Percentiles rank a stretch among this genome's conserved stretches.
Evolutionary conservation across 495 filamentous ascomycete genomes (phyloP).

Genomic region (Endocarpon pusillum): DNA sequence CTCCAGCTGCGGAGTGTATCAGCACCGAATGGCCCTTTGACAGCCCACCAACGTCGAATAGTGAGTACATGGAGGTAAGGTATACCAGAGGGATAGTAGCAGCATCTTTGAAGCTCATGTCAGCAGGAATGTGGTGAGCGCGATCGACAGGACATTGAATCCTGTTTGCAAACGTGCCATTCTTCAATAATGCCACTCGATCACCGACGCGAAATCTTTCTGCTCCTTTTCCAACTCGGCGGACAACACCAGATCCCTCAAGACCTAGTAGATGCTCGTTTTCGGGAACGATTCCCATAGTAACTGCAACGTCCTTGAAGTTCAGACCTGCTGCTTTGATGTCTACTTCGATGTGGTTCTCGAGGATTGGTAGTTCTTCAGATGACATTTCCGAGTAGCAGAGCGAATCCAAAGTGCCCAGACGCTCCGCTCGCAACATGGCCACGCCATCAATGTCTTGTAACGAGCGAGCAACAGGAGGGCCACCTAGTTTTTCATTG

Average conservation of each 20-base stretch:
- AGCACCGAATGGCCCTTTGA: slow-evolving; percentile 12
- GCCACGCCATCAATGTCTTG: not conserved
- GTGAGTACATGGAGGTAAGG: slow-evolving; percentile 20
- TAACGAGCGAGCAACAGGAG: not conserved
- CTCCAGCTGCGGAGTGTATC: slow-evolving; percentile 7
- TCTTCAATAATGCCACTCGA: slow-evolving; percentile 17
- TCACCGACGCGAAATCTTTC: slow-evolving; percentile 17
- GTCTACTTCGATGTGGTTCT: slow-evolving; percentile 17
- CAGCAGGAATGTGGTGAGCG: slow-evolving; percentile 8
- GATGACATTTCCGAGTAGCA: slow-evolving; percentile 2
- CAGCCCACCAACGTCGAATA: slow-evolving; percentile 19
- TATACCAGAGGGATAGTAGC: slow-evolving; percentile 27
- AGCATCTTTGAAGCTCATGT: slow-evolving; percentile 22
- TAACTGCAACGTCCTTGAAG: slow-evolving; percentile 18
- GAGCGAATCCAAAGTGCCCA: slow-evolving; percentile 11
- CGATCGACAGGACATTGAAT: slow-evolving; percentile 3
- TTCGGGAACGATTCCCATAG: slow-evolving; percentile 17
- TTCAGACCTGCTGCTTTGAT: slow-evolving; percentile 17
- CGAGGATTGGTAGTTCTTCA: slow-evolving; percentile 1
- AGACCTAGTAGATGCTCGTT: slow-evolving; percentile 17
- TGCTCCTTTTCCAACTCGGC: slow-evolving; percentile 10
- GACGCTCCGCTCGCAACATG: slow-evolving; percentile 2
- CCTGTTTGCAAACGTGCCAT: slow-evolving; percentile 18
- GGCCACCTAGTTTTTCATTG: not conserved
- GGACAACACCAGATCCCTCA: slow-evolving; percentile 21